These are phyloP conservation scores for Larix sibirica DNA, from an alignment of 83 land plant genomes.

Conservation along the genomic window DNA sequence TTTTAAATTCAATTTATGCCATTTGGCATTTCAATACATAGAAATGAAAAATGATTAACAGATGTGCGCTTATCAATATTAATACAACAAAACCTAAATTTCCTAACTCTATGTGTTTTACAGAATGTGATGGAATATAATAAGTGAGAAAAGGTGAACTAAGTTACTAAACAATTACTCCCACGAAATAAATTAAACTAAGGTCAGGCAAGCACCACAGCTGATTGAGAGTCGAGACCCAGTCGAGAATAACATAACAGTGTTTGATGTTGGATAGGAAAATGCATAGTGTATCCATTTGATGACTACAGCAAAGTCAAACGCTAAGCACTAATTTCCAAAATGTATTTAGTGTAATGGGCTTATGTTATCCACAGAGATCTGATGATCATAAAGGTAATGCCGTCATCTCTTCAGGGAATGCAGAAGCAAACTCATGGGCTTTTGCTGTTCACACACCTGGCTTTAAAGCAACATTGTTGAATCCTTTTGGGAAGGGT, in stretches of 20 bases:
- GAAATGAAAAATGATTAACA: background rate
- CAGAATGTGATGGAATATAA: background rate
- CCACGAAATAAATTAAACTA: background rate
- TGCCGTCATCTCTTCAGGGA: no score
- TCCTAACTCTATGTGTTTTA: background rate
- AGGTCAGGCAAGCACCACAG: background rate
- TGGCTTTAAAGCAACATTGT: no score
- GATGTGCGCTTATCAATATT: background rate
- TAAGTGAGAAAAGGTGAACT: background rate
- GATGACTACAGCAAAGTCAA: background rate
- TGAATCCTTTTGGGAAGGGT: no score
- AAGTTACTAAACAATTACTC: background rate
- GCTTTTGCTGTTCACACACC: no score
- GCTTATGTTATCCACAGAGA: background rate
- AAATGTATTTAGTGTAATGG: background rate
- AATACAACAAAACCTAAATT: background rate
- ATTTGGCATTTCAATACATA: background rate
- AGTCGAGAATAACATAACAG: background rate
- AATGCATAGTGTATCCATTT: background rate
- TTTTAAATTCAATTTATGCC: no score
- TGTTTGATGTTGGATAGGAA: no score
- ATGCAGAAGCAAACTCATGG: no score
- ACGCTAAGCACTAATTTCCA: background rate
- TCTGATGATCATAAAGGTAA: no score
- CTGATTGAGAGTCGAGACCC: background rate